phyloP scores from a whole-genome alignment of 768 basidiomycete genomes.

The Pleurotus djamor region DNA sequence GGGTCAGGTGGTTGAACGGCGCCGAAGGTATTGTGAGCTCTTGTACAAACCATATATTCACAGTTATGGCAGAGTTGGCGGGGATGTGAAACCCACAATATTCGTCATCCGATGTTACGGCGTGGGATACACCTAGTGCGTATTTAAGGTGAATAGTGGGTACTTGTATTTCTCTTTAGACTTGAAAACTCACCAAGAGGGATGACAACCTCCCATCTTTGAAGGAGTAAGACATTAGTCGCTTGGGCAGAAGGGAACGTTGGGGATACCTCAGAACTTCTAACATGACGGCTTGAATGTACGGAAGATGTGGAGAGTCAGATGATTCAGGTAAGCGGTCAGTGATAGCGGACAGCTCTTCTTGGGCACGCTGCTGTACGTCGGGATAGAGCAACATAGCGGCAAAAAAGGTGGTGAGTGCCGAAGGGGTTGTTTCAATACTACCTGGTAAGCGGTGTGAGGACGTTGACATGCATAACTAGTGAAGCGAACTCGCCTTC shows the following conservation, averaged over 20 bases:
- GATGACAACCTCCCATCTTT: not conserved
- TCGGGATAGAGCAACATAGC: not conserved
- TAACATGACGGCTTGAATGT: not conserved
- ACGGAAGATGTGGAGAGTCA: slow-evolving; percentile 12
- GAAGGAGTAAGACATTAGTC: not conserved
- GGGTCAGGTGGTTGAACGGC: no score
- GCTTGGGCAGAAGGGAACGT: not conserved
- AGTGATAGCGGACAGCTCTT: slow-evolving; percentile 8
- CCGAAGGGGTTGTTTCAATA: not conserved
- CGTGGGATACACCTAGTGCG: no score
- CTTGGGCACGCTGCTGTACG: not conserved
- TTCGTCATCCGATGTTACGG: no score
- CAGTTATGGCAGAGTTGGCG: no score
- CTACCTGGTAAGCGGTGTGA: not conserved
- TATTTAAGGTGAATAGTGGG: no score
- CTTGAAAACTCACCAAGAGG: no score
- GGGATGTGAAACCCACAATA: no score
- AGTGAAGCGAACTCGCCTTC: no score
- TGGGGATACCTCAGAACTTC: not conserved
- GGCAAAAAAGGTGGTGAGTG: not conserved
- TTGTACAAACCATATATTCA: no score
- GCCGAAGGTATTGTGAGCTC: no score
- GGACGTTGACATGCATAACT: no score
- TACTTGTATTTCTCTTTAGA: no score
- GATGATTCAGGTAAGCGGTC: slow-evolving; percentile 13